Conservation (phyloP, 139 green algal species). For the Asterochloris sp. region DNA sequence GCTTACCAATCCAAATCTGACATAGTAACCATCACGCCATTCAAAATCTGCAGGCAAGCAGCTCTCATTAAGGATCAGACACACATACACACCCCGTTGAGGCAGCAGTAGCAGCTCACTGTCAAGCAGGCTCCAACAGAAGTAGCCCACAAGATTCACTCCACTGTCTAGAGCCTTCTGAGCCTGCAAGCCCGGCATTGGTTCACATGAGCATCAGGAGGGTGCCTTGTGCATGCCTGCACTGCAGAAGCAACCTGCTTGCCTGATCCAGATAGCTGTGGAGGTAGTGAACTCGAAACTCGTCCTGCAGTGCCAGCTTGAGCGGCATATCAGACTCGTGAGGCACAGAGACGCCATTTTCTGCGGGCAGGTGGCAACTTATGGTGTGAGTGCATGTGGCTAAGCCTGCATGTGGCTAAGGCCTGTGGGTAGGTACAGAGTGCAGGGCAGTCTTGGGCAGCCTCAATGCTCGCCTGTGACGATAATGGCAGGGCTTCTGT, state of each 20-base stretch:
- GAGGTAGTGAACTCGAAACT: constrained; percentile 14
- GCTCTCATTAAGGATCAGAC: too few relatives aligned
- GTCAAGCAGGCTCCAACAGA: constrained; percentile 7
- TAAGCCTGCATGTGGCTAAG: too few relatives aligned
- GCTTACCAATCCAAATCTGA: too few relatives aligned
- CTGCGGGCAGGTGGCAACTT: not conserved
- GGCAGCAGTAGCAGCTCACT: not conserved
- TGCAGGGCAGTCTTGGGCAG: too few relatives aligned
- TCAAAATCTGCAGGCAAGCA: too few relatives aligned
- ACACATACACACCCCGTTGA: too few relatives aligned
- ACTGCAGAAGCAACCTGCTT: not conserved
- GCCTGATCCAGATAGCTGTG: constrained; percentile 7
- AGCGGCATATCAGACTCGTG: not conserved
- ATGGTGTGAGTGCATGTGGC: too few relatives aligned
- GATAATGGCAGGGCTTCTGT: constrained; percentile 5
- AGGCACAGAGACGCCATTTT: constrained; percentile 18
- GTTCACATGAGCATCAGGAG: not conserved
- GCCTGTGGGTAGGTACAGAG: too few relatives aligned
- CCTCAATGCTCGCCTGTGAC: not conserved
- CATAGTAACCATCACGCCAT: too few relatives aligned
- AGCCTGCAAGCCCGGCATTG: not conserved
- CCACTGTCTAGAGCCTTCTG: not conserved
- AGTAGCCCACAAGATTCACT: constrained; percentile 9
- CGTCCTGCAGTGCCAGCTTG: constrained; percentile 1
- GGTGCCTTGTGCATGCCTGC: not conserved